Base-by-base conservation (phyloP, 2,329 filamentous ascomycete species). In the Thelonectria olida region DNA sequence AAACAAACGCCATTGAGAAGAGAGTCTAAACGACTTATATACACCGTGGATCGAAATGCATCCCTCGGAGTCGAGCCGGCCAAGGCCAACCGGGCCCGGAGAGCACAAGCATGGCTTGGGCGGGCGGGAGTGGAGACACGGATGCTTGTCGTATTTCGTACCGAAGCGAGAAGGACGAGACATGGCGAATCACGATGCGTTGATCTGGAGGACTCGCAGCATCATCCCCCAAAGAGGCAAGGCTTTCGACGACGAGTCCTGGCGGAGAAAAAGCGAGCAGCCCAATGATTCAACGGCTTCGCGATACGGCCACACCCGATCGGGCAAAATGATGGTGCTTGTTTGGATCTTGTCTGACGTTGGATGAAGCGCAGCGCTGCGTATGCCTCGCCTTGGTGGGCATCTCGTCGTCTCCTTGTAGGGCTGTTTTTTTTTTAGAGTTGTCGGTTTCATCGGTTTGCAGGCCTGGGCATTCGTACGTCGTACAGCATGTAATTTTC, bases 221-320 rank as follows among this genome's bases (percentile, higher is more conserved):
- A 61, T 61, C 8, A 61, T 55, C 23, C 58, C 58, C 47, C 25
- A 55, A 61, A 55, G 7, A 28, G 56, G 56, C 20, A 54, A 54
- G 44, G 52, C n/a, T 20, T 13, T 19, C 13, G 31, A 44, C 36
- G 7, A 28, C 9, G 45, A 15, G 42, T 55, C 15, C n/a, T n/a
- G n/a, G 42, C 39, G 52, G 47, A 34, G 49, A 13, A 23, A 15
- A 25, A 44, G 15, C 45, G 13, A 47, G 34, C 28, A 34, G 38
- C 53, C 63, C 63, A 61, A 65, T 63, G 34, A 28, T n/a, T 20
- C n/a, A 25, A 22, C 15, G 25, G 44, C 28, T 50, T 31, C 42
- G 59, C 55, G 55, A 57, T 56, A 54, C 51, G 47, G 25, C 15
- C 25, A 12, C 27, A 27, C 52, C 50, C 7, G 51, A 64, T 63